A percentile compares a stretch with the other conserved stretches of the same genome.
phyloP scores from a whole-genome alignment of 78 protist species.

The Dictyostelium discoideum region dicty_2.7 NC_007091.3:2099501-2100000 shows the following conservation, averaged over 20 bases:
- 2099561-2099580: not conserved
- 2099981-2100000: not conserved
- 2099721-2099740: not conserved
- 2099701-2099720: not conserved
- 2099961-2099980: not conserved
- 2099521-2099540: too few relatives aligned
- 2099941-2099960: not conserved
- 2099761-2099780: not conserved
- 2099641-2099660: not conserved
- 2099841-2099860: constrained; percentile 5
- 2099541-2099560: too few relatives aligned
- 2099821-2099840: not conserved
- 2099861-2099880: not conserved
- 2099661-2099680: not conserved
- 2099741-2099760: not conserved
- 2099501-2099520: too few relatives aligned
- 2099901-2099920: not conserved
- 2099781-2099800: not conserved
- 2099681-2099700: not conserved
- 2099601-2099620: not conserved
- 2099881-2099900: not conserved
- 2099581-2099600: constrained; percentile 1
- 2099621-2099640: not conserved
- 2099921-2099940: not conserved
- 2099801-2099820: not conserved